These are phyloP conservation scores for Clathrospora elynae DNA, from an alignment of 2,329 filamentous ascomycete genomes.

Conservation along the genomic window DNA sequence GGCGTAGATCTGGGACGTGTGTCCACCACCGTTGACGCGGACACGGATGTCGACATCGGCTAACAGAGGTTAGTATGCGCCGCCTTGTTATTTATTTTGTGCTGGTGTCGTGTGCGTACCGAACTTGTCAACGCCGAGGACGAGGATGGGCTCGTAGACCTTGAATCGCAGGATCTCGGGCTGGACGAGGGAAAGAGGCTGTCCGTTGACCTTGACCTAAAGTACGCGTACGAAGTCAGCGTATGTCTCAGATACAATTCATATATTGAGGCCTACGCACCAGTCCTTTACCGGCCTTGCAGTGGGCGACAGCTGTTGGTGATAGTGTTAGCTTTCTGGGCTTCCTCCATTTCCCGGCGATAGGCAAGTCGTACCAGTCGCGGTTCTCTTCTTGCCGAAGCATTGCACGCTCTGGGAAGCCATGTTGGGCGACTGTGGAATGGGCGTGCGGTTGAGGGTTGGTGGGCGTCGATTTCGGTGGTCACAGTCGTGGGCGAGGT, in stretches of 20 bases:
- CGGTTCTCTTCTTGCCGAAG: slow-evolving; percentile 86
- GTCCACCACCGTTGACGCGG: slow-evolving; percentile 94
- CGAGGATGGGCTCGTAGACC: slow-evolving; percentile 98
- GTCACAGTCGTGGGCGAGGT: slow-evolving; percentile 32
- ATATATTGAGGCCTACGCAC: no score
- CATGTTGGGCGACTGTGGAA: slow-evolving; percentile 48
- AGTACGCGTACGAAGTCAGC: no score
- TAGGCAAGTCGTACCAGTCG: slow-evolving; percentile 49
- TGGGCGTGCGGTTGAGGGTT: slow-evolving; percentile 38
- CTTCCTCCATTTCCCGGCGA: slow-evolving; percentile 23
- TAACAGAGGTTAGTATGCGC: slow-evolving; percentile 33
- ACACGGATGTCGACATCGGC: slow-evolving; percentile 95
- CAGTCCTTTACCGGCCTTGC: no score
- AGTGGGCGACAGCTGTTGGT: slow-evolving; percentile 79
- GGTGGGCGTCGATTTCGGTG: slow-evolving; percentile 34
- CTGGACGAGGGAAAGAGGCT: slow-evolving; percentile 90
- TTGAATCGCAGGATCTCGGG: slow-evolving; percentile 98
- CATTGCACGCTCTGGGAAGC: slow-evolving; percentile 69
- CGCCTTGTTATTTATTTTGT: slow-evolving; percentile 20
- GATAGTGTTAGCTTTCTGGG: slow-evolving; percentile 45
- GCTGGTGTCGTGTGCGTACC: slow-evolving; percentile 51
- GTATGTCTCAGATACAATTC: no score
- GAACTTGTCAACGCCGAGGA: slow-evolving; percentile 98
- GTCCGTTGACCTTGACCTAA: slow-evolving; percentile 99
- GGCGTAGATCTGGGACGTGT: slow-evolving; percentile 96